Evolutionary conservation across 2,329 filamentous ascomycete genomes (phyloP).

Genomic region (Leptodontidium sp.): DNA sequence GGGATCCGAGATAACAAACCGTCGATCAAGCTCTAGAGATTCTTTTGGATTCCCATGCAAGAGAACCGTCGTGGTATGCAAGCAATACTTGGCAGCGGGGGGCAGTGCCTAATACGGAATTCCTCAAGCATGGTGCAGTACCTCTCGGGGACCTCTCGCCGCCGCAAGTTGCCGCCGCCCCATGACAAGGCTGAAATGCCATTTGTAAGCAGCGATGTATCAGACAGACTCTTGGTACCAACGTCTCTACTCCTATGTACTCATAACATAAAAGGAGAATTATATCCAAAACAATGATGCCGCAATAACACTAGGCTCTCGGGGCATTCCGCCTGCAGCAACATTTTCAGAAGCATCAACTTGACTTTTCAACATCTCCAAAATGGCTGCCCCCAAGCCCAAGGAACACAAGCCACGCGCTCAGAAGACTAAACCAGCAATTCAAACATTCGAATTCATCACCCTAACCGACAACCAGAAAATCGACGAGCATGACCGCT

Average conservation of each 20-base stretch:
- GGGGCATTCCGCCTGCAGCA: too few relatives aligned
- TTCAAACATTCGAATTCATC: constrained; percentile 9
- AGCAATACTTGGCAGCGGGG: constrained; percentile 1
- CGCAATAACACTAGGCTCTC: not conserved
- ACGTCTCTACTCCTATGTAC: not conserved
- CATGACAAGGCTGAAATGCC: not conserved
- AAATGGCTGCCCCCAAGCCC: not conserved
- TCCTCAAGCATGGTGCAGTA: not conserved
- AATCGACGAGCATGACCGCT: not conserved
- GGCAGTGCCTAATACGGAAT: not conserved
- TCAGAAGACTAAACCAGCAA: not conserved
- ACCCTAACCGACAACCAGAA: constrained; percentile 10
- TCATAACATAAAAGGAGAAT: not conserved
- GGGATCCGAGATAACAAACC: not conserved
- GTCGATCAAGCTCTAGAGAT: not conserved
- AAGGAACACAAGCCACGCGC: not conserved
- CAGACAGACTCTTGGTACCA: not conserved
- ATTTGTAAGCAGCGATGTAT: not conserved
- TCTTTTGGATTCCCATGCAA: too few relatives aligned
- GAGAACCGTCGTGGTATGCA: not conserved
- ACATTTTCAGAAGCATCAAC: not conserved
- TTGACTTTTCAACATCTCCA: not conserved
- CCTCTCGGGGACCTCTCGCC: not conserved
- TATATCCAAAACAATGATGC: not conserved
- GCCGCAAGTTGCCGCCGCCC: not conserved